Evolutionary conservation across 257 asterid species (phyloP).

Genomic region (Ophiorrhiza pumila): DNA sequence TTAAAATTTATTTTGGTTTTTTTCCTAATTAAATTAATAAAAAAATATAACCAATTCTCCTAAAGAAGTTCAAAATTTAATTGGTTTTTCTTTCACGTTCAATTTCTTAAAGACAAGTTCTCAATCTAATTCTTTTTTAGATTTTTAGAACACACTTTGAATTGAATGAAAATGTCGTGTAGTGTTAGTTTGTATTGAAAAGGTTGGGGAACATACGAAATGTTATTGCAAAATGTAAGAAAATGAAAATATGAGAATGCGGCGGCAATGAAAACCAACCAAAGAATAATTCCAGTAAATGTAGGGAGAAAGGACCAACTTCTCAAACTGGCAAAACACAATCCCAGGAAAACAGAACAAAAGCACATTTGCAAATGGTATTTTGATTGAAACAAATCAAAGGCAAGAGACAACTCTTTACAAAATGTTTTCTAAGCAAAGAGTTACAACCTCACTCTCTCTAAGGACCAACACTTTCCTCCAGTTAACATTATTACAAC

Average conservation of each 20-base stretch:
- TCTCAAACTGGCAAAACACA: background rate
- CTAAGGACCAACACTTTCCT: slow-evolving; percentile 27
- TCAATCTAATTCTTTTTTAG: no score
- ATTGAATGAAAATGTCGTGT: no score
- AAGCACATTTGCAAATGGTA: slow-evolving; percentile 18
- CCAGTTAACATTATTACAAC: slow-evolving; percentile 22
- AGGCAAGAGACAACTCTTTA: slow-evolving; percentile 39
- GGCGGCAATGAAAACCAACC: background rate
- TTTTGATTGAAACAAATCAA: slow-evolving; percentile 17
- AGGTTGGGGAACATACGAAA: no score
- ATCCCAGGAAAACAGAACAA: background rate
- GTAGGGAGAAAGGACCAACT: background rate
- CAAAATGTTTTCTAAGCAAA: slow-evolving; percentile 23
- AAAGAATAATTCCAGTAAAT: background rate
- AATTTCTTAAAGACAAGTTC: no score
- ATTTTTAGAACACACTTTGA: no score
- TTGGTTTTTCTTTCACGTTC: no score
- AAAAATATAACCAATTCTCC: no score
- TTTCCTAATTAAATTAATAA: no score
- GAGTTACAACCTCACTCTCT: slow-evolving; percentile 29
- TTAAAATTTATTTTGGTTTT: no score
- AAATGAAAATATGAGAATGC: background rate
- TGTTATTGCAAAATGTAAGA: no score
- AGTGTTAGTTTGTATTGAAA: no score
- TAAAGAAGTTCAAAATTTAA: no score